Evolutionary conservation across 495 filamentous ascomycete species (phyloP).

Genomic region (Penicillium diatomitis): DNA sequence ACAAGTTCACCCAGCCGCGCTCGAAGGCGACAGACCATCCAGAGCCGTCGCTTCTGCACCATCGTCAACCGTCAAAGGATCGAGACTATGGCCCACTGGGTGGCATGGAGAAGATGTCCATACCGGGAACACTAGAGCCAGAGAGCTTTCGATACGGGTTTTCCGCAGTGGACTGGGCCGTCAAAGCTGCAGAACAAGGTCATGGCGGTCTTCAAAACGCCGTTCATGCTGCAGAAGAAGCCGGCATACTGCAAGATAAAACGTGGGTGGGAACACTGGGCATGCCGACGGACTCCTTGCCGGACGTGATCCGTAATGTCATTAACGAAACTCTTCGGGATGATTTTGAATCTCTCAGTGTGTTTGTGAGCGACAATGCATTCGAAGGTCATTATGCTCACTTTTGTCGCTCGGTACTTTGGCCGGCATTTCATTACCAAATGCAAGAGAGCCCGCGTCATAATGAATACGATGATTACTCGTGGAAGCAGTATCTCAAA

Average conservation of each 20-base stretch:
- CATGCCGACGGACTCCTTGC: constrained; percentile 75
- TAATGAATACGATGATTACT: constrained; percentile 88
- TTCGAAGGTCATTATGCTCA: constrained; percentile 83
- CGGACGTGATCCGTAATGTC: constrained; percentile 57
- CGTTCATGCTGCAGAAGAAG: constrained; percentile 56
- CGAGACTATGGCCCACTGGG: constrained; percentile 3
- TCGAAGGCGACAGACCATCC: constrained; percentile 59
- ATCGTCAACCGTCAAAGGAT: constrained; percentile 30
- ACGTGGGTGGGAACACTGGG: constrained; percentile 81
- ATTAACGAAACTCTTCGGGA: constrained; percentile 69
- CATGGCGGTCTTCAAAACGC: constrained; percentile 83
- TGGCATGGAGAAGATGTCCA: not conserved
- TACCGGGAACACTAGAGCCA: not conserved
- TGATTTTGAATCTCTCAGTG: constrained; percentile 66
- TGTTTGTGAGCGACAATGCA: constrained; percentile 74
- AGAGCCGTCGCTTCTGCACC: constrained; percentile 55
- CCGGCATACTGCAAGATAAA: constrained; percentile 51
- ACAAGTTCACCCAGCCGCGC: constrained; percentile 60
- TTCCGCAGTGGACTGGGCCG: constrained; percentile 58
- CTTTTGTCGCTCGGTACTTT: constrained; percentile 79
- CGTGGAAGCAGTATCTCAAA: constrained; percentile 84
- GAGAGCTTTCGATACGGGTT: constrained; percentile 45
- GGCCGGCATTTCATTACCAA: constrained; percentile 88
- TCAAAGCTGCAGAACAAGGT: constrained; percentile 73
- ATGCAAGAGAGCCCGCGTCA: constrained; percentile 91